Evolutionary conservation across 805 yeast species (phyloP).

Genomic region (Wickerhamomyces pijperi): DNA sequence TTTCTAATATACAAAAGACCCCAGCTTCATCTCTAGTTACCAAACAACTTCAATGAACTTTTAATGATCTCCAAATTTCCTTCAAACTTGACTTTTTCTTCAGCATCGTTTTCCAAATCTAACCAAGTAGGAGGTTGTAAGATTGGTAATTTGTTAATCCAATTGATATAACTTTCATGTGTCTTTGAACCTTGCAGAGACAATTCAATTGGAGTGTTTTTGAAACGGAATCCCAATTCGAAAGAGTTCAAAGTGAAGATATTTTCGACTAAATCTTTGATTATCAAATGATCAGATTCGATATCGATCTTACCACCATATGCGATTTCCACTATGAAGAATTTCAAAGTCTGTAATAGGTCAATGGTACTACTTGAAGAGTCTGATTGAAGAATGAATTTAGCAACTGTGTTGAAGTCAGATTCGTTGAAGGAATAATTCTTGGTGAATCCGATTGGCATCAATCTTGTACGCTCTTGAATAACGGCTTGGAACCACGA

Average conservation of each 20-base stretch:
- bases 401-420: slow-evolving; percentile 32
- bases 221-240: slow-evolving; percentile 30
- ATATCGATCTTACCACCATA: slow-evolving; percentile 57
- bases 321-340: slow-evolving; percentile 39
- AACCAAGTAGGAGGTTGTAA: slow-evolving; percentile 42
- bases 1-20: no score
- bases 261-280: slow-evolving; percentile 23
- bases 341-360: slow-evolving; percentile 50
- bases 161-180: slow-evolving; percentile 24
- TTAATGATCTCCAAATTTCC: slow-evolving; percentile 4
- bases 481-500: slow-evolving; percentile 65
- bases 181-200: slow-evolving; percentile 38
- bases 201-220: slow-evolving; percentile 3
- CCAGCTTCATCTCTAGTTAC: no score
- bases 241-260: slow-evolving; percentile 32
- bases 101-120: slow-evolving; percentile 34
- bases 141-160: slow-evolving; percentile 48
- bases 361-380: slow-evolving; percentile 35
- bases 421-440: slow-evolving; percentile 61
- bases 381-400: slow-evolving; percentile 25
- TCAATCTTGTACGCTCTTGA: slow-evolving; percentile 44
- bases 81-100: slow-evolving; percentile 19
- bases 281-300: slow-evolving; percentile 26
- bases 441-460: slow-evolving; percentile 52
- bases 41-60: slow-evolving; percentile 2